These are phyloP conservation scores for Phytopythium delawarense DNA, from an alignment of 352 stramenopile genomes.

Conservation along the genomic window DNA sequence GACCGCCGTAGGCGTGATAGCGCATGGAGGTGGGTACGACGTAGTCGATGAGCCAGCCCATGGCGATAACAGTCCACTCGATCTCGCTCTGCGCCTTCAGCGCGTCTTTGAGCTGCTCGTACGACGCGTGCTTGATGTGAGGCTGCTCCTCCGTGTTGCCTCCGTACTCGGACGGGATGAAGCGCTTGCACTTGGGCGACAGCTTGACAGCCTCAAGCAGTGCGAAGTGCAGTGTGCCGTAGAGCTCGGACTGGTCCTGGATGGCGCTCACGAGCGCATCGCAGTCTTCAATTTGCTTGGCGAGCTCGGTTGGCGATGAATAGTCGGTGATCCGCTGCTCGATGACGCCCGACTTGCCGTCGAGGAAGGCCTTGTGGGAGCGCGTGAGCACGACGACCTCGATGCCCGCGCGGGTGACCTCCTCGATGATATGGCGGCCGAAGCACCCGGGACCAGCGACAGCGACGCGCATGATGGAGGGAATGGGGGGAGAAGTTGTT, in stretches of 20 bases:
- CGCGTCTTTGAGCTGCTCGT: conserved; percentile 14
- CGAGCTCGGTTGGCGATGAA: conserved; percentile 16
- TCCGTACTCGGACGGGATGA: conserved; percentile 36
- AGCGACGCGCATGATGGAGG: conserved; percentile 27
- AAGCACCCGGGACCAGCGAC: conserved; percentile 27
- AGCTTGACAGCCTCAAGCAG: conserved; percentile 32
- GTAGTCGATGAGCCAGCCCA: conserved; percentile 30
- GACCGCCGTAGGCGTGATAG: conserved; percentile 16
- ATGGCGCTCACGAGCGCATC: conserved; percentile 28
- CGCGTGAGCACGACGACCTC: conserved; percentile 33
- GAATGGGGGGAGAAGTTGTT: not conserved
- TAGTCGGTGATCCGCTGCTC: conserved; percentile 30
- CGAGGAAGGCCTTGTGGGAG: conserved; percentile 32
- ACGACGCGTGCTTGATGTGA: conserved; percentile 7
- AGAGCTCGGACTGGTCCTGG: conserved; percentile 9
- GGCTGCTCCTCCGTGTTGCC: conserved; percentile 26
- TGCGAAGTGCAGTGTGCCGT: conserved; percentile 14
- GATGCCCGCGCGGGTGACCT: conserved; percentile 16
- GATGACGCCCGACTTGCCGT: conserved; percentile 23
- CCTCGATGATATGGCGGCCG: conserved; percentile 28
- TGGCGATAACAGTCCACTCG: conserved; percentile 30
- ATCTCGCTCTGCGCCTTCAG: conserved; percentile 23
- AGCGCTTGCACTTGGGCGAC: conserved; percentile 37
- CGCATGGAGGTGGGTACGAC: conserved; percentile 25
- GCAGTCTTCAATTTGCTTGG: conserved; percentile 20